Evolutionary conservation across 2,329 filamentous ascomycete genomes (phyloP).

Genomic region (Knufia fluminis): DNA sequence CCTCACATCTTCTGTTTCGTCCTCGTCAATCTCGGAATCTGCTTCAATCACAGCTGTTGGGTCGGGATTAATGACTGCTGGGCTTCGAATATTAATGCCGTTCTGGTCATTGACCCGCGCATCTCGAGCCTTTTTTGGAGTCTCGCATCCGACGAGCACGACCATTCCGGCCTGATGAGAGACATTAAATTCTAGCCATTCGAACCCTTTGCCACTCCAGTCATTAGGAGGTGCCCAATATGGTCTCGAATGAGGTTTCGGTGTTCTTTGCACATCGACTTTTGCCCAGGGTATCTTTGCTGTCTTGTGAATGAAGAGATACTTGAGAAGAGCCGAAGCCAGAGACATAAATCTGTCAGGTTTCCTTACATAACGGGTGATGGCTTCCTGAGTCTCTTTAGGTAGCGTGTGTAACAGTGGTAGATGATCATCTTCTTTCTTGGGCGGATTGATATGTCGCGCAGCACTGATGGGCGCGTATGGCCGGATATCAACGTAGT

Average conservation of each 20-base stretch:
- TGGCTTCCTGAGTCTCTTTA: slow-evolving; percentile 41
- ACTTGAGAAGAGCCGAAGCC: slow-evolving; percentile 53
- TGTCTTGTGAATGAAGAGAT: slow-evolving; percentile 47
- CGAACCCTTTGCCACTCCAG: slow-evolving; percentile 6
- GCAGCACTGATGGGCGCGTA: slow-evolving; percentile 6
- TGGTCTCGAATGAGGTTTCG: slow-evolving; percentile 41
- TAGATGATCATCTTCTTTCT: slow-evolving; percentile 21
- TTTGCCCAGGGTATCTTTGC: slow-evolving; percentile 49
- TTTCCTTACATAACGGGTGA: slow-evolving; percentile 43
- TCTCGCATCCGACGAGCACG: slow-evolving; percentile 44
- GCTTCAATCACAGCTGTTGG: slow-evolving; percentile 1
- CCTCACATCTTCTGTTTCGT: slow-evolving; percentile 11
- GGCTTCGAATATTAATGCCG: not conserved
- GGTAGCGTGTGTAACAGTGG: slow-evolving; percentile 34
- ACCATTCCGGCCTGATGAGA: slow-evolving; percentile 56
- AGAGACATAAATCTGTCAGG: slow-evolving; percentile 53
- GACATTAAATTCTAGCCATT: slow-evolving; percentile 52
- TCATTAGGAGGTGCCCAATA: slow-evolving; percentile 41
- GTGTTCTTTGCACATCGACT: slow-evolving; percentile 45
- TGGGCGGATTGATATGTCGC: not conserved
- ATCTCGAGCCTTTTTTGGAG: slow-evolving; percentile 14
- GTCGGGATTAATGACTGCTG: slow-evolving; percentile 3
- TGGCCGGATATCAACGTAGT: slow-evolving; percentile 34
- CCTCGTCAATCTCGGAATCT: slow-evolving; percentile 6
- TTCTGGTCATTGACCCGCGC: not conserved